Evolutionary conservation across 192 early-diverging fungal species (phyloP).

Genomic region (Jimgerdemannia flammicorona): DNA sequence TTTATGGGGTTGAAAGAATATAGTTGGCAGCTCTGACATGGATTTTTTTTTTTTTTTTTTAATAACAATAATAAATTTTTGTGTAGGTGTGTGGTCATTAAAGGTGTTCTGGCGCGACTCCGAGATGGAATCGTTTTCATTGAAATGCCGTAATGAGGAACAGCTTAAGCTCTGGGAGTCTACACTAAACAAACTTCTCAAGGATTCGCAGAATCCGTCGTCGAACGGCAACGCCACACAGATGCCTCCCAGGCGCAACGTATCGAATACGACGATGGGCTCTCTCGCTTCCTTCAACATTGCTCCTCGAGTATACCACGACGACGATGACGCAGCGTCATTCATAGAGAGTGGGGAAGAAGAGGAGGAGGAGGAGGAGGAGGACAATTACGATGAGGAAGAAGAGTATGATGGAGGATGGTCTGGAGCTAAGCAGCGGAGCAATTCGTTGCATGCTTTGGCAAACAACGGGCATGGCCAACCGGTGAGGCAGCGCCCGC

Average conservation of each 20-base stretch:
- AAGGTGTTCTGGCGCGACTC: slow-evolving; percentile 86
- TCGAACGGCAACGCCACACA: slow-evolving; percentile 2
- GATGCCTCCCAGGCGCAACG: slow-evolving; percentile 22
- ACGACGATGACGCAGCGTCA: slow-evolving; percentile 22
- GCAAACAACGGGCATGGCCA: neutral
- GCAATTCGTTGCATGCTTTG: neutral
- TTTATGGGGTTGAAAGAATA: neutral
- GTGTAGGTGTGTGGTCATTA: slow-evolving; percentile 37
- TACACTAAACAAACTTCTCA: slow-evolving; percentile 70
- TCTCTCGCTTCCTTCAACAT: slow-evolving; percentile 17
- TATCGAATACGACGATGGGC: slow-evolving; percentile 36
- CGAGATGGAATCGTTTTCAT: slow-evolving; percentile 80
- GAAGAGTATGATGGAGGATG: slow-evolving; percentile 17
- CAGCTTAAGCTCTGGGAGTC: slow-evolving; percentile 88
- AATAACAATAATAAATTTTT: neutral
- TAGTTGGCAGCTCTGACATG: no score
- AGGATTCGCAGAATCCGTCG: slow-evolving; percentile 40
- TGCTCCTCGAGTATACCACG: slow-evolving; percentile 11
- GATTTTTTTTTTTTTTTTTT: neutral
- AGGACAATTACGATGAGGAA: slow-evolving; percentile 46
- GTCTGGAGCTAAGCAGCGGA: neutral
- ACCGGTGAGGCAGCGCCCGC: neutral
- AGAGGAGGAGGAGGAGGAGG: slow-evolving; percentile 35
- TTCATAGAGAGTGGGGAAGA: slow-evolving; percentile 28
- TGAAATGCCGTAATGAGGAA: slow-evolving; percentile 90